These are phyloP conservation scores for Suhomyces coccinellae DNA, from an alignment of 1,139 yeast genomes.

Conservation along the genomic window DNA sequence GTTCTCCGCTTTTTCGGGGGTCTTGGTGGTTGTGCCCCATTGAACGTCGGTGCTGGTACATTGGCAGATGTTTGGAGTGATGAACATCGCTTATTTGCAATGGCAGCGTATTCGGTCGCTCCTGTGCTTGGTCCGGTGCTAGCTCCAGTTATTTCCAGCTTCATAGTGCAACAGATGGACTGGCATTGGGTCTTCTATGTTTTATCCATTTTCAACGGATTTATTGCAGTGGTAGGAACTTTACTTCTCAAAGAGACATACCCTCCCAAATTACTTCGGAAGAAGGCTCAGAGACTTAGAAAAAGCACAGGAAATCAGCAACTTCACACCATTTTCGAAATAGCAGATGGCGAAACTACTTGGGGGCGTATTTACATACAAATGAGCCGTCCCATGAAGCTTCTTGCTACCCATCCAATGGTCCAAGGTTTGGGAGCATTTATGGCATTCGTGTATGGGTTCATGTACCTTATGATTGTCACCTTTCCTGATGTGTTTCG, in stretches of 20 bases:
- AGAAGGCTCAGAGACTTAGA: slow-evolving; percentile 47
- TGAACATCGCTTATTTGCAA: slow-evolving; percentile 52
- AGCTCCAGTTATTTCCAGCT: slow-evolving; percentile 37
- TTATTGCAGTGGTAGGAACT: slow-evolving; percentile 44
- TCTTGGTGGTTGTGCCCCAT: slow-evolving; percentile 62
- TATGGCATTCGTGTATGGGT: slow-evolving; percentile 66
- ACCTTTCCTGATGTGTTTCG: slow-evolving; percentile 57
- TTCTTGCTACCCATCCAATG: slow-evolving; percentile 60
- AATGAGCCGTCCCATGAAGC: slow-evolving; percentile 53
- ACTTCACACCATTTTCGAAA: slow-evolving; percentile 59
- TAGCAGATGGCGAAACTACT: slow-evolving; percentile 36
- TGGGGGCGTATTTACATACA: slow-evolving; percentile 34
- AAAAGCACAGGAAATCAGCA: slow-evolving; percentile 53
- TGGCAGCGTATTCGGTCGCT: slow-evolving; percentile 60
- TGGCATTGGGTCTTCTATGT: slow-evolving; percentile 70
- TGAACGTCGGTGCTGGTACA: slow-evolving; percentile 72
- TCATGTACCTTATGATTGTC: slow-evolving; percentile 60
- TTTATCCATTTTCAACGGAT: slow-evolving; percentile 55
- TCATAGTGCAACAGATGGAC: slow-evolving; percentile 24
- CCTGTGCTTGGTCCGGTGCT: slow-evolving; percentile 48
- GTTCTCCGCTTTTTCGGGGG: slow-evolving; percentile 64
- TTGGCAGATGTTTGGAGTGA: slow-evolving; percentile 63
- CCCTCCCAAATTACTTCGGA: slow-evolving; percentile 52
- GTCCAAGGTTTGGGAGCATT: slow-evolving; percentile 59
- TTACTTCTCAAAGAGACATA: slow-evolving; percentile 55